A percentile compares a stretch with the other conserved stretches of the same genome.
Evolutionary conservation across 75 land plant genomes (phyloP).

Genomic region (Adiantum capillusveneris): DNA sequence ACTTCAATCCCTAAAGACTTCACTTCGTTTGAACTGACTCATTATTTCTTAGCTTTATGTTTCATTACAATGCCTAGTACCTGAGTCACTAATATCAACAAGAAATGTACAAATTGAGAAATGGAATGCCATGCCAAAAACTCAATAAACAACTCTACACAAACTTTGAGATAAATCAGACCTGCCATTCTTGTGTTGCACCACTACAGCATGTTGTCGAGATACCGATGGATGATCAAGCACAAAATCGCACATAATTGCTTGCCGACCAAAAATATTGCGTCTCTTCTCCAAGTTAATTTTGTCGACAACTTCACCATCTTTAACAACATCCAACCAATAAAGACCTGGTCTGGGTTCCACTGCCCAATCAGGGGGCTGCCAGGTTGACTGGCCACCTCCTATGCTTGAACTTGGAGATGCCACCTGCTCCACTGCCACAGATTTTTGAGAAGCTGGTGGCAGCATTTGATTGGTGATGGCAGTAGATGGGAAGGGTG

Average conservation of each 20-base stretch:
- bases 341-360: constrained; percentile 82
- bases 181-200: constrained; percentile 97
- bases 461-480: constrained; percentile 14
- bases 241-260: constrained; percentile 77
- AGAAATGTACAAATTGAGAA: too few relatives aligned
- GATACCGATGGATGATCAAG: constrained; percentile 94
- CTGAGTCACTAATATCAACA: too few relatives aligned
- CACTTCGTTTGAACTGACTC: too few relatives aligned
- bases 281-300: constrained; percentile 66
- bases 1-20: too few relatives aligned
- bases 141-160: too few relatives aligned
- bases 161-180: too few relatives aligned
- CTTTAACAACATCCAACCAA: constrained; percentile 84
- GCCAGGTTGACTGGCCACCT: constrained; percentile 86
- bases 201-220: constrained; percentile 92
- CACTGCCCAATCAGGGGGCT: constrained; percentile 99
- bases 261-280: constrained; percentile 83
- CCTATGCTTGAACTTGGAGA: constrained; percentile 50
- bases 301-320: constrained; percentile 66
- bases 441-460: constrained; percentile 8
- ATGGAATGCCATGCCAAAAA: too few relatives aligned
- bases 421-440: constrained; percentile 20
- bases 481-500: constrained; percentile 10
- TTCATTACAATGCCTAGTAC: too few relatives aligned
- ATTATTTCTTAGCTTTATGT: too few relatives aligned